phyloP scores from a whole-genome alignment of 208 protist genomes.

The Novymonas esmeraldas region DNA sequence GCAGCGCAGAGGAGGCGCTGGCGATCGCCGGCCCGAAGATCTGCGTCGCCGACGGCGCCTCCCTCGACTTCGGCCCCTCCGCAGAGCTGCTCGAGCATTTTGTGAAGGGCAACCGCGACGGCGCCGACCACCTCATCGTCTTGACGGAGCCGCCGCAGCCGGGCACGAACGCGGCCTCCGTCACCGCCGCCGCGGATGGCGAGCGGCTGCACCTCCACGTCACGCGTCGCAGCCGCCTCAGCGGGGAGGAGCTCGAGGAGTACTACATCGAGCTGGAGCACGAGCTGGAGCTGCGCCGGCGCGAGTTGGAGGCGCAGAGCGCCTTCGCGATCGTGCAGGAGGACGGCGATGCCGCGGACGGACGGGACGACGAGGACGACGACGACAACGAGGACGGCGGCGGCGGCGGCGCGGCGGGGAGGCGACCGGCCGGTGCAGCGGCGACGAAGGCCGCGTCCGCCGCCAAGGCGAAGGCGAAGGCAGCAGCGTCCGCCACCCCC shows the following conservation, averaged over 20 bases:
- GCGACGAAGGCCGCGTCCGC: background rate
- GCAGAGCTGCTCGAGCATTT: conserved; percentile 69
- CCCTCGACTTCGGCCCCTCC: conserved; percentile 73
- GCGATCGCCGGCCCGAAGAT: conserved; percentile 68
- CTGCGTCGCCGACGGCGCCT: conserved; percentile 76
- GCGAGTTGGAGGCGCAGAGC: conserved; percentile 42
- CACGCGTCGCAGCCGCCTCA: conserved; percentile 56
- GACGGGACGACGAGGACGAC: conserved; percentile 28
- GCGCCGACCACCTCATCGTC: conserved; percentile 76
- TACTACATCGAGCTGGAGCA: conserved; percentile 82
- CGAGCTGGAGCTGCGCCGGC: conserved; percentile 55
- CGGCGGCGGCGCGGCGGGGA: background rate
- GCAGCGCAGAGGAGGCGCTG: conserved; percentile 69
- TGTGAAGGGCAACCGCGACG: conserved; percentile 31
- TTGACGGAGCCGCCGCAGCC: conserved; percentile 49
- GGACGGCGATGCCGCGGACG: conserved; percentile 43
- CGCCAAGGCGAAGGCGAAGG: background rate
- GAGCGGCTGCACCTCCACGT: conserved; percentile 43
- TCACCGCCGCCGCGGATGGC: conserved; percentile 39
- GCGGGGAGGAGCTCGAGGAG: conserved; percentile 83
- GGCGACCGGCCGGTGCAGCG: background rate
- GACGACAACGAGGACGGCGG: conserved; percentile 28
- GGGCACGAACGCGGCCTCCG: conserved; percentile 54
- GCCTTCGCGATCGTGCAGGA: conserved; percentile 44
- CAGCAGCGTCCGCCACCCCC: background rate